phyloP scores from a whole-genome alignment of 345 rosid species.

The Microcos paniculata region DNA sequence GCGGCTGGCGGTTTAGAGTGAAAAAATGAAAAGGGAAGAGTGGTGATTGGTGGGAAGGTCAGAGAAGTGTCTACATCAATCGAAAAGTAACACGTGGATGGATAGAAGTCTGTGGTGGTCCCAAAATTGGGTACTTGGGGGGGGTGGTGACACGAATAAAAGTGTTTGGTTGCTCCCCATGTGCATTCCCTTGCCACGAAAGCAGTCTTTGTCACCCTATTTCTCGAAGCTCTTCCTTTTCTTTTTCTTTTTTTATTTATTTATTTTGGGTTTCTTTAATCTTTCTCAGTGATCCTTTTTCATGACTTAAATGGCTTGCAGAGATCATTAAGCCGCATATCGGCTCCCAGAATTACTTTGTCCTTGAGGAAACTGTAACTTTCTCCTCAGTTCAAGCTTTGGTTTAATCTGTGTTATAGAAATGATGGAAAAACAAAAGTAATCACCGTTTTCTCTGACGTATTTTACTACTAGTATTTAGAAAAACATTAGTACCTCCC shows the following conservation, averaged over 20 bases:
- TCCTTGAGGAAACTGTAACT: neutral
- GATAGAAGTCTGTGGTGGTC: slow-evolving; percentile 36
- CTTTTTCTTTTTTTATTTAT: neutral
- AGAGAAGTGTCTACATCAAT: slow-evolving; percentile 3
- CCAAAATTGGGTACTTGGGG: neutral
- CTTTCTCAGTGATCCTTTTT: neutral
- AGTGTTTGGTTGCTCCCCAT: slow-evolving; percentile 38
- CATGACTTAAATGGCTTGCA: neutral
- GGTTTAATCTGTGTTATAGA: neutral
- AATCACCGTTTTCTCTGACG: too few species aligned
- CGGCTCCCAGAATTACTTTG: neutral
- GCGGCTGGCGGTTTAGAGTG: slow-evolving; percentile 25
- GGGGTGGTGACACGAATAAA: slow-evolving; percentile 31
- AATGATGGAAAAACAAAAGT: neutral
- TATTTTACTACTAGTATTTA: too few species aligned
- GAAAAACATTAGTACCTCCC: too few species aligned
- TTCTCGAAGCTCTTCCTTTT: neutral
- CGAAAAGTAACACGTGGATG: slow-evolving; percentile 31
- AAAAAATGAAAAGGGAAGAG: slow-evolving; percentile 3
- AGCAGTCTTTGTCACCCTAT: slow-evolving; percentile 20
- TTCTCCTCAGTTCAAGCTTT: neutral
- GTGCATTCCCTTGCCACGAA: slow-evolving; percentile 32
- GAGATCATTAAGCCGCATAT: neutral
- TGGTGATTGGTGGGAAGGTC: slow-evolving; percentile 22
- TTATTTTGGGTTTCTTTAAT: too few species aligned